Evolutionary conservation across 805 yeast genomes (phyloP).

Genomic region (Metschnikowia aberdeeniae): DNA sequence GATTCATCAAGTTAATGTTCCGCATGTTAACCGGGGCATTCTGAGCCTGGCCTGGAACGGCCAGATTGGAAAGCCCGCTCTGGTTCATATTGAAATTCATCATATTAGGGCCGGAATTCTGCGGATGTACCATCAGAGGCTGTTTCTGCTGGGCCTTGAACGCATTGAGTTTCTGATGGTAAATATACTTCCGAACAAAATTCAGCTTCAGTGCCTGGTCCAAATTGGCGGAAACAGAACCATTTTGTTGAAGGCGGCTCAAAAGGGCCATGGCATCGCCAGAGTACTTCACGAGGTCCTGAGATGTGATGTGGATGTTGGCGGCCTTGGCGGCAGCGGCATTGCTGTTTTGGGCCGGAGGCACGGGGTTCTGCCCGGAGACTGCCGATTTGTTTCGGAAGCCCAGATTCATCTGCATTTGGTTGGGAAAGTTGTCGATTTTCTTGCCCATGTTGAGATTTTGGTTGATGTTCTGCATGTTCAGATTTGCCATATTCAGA

Average conservation of each 20-base stretch:
- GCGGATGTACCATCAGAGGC: constrained; percentile 8
- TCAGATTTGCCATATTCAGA: constrained; percentile 8
- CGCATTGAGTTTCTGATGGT: constrained; percentile 33
- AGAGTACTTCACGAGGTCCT: constrained; percentile 36
- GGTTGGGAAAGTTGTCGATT: constrained; percentile 11
- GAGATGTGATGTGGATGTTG: constrained; percentile 18
- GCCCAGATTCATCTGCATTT: constrained; percentile 9
- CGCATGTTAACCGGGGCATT: not conserved
- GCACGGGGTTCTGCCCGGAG: constrained; percentile 15
- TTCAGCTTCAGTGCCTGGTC: constrained; percentile 36
- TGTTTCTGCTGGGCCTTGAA: constrained; percentile 26
- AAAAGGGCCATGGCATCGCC: constrained; percentile 39
- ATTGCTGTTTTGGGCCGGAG: constrained; percentile 1
- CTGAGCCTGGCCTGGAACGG: constrained; percentile 2
- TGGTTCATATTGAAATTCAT: constrained; percentile 9
- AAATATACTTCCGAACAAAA: constrained; percentile 36
- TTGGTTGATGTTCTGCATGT: constrained; percentile 10
- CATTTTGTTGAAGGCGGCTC: constrained; percentile 32
- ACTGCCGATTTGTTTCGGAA: constrained; percentile 6
- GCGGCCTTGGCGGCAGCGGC: constrained; percentile 9
- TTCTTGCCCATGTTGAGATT: constrained; percentile 7
- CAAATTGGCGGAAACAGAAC: constrained; percentile 31
- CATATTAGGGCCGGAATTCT: constrained; percentile 14
- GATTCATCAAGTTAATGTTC: not conserved
- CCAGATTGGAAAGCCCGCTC: not conserved